phyloP scores from a whole-genome alignment of 2,329 filamentous ascomycete species.

The Orbilia ellipsospora region DNA sequence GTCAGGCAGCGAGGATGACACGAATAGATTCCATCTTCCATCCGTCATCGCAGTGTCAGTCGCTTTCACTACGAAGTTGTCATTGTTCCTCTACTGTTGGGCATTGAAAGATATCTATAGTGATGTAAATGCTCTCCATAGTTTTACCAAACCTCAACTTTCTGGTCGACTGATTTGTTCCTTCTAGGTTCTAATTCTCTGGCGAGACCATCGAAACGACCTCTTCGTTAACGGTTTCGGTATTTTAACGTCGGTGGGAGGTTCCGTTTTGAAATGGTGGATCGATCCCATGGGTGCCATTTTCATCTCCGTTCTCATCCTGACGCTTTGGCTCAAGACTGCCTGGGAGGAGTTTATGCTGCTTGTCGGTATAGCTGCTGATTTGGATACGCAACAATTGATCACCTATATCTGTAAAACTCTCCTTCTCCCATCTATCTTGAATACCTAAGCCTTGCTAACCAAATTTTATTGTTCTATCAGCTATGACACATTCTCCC shows the following conservation, averaged over 20 bases:
- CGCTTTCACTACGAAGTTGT: conserved; percentile 85
- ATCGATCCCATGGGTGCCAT: conserved; percentile 94
- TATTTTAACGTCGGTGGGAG: conserved; percentile 90
- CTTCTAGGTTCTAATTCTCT: conserved; percentile 45
- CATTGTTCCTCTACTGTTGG: conserved; percentile 91
- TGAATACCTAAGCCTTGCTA: conserved; percentile 1
- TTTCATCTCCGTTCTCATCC: conserved; percentile 80
- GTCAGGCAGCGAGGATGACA: conserved; percentile 64
- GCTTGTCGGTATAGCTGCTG: conserved; percentile 87
- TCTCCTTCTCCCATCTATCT: background rate
- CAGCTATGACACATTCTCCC: conserved; percentile 84
- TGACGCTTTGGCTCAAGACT: conserved; percentile 82
- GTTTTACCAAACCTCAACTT: background rate
- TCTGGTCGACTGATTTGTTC: background rate
- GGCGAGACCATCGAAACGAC: conserved; percentile 83
- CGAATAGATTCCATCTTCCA: conserved; percentile 78
- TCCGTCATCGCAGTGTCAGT: conserved; percentile 85
- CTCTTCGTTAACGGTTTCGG: conserved; percentile 95
- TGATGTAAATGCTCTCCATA: conserved; percentile 69
- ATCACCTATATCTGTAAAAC: conserved; percentile 86
- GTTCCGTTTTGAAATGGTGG: conserved; percentile 90
- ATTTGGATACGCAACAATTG: conserved; percentile 86
- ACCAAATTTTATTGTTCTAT: conserved; percentile 7
- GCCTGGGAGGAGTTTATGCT: conserved; percentile 87
- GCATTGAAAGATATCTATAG: conserved; percentile 88